phyloP scores from a whole-genome alignment of 306 rosid species.

The Corylus avellana region DNA sequence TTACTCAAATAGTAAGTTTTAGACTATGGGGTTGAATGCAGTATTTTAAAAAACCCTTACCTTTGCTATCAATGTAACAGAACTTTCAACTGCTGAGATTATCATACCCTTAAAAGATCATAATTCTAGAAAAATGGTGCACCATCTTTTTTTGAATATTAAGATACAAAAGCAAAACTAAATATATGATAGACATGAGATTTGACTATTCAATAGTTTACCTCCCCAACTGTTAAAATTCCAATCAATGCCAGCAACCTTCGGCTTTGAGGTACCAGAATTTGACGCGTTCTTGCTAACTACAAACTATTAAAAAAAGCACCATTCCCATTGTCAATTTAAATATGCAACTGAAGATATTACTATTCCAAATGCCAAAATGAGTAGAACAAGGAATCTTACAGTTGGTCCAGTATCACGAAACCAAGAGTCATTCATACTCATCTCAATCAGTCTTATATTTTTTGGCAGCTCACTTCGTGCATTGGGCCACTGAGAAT shows the following conservation, averaged over 20 bases:
- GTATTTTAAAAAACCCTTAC: neutral
- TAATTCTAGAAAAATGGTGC: neutral
- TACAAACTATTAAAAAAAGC: constrained; percentile 58
- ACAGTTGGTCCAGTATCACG: constrained; percentile 93
- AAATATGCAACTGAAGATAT: neutral
- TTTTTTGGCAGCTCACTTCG: constrained; percentile 58
- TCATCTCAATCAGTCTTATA: constrained; percentile 78
- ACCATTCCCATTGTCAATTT: neutral
- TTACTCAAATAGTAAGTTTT: neutral
- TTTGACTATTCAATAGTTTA: constrained; percentile 25
- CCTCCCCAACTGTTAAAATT: constrained; percentile 96
- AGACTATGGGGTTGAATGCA: neutral
- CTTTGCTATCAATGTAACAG: neutral
- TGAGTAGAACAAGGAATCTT: constrained; percentile 31
- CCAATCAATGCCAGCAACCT: constrained; percentile 93
- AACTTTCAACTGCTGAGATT: neutral
- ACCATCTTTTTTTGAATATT: neutral
- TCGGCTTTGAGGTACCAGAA: constrained; percentile 31
- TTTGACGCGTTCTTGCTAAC: constrained; percentile 41
- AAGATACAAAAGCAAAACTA: neutral
- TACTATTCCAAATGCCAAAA: constrained; percentile 10
- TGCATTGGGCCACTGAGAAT: constrained; percentile 74
- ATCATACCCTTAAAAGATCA: neutral
- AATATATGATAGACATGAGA: neutral
- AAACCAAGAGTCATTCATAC: constrained; percentile 85